Conservation (phyloP, 2,329 filamentous ascomycete species). For the Sordariomycetes sp. region DNA sequence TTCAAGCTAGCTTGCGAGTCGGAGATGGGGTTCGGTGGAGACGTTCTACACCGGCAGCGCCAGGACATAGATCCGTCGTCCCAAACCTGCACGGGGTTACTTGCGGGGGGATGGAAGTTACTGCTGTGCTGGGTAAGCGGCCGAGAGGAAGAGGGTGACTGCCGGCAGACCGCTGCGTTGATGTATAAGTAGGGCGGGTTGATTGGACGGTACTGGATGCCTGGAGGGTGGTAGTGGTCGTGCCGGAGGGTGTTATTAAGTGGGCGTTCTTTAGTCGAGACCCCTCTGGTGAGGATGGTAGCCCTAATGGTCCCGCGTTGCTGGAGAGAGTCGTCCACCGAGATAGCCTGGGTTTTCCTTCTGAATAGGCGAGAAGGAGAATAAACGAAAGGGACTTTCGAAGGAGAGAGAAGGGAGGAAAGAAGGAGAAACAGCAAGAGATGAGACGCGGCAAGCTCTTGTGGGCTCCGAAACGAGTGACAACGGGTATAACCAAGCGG, state of each 20-base stretch:
- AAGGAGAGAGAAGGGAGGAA: not conserved
- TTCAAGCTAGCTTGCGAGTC: not conserved
- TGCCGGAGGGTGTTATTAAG: constrained; percentile 2
- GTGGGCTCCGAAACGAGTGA: not conserved
- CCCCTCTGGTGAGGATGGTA: not conserved
- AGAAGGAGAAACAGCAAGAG: not conserved
- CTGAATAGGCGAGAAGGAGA: not conserved
- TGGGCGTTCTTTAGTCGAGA: not conserved
- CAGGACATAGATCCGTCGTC: constrained; percentile 1
- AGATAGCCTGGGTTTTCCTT: not conserved
- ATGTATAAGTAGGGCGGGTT: constrained; percentile 2
- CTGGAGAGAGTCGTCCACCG: not conserved
- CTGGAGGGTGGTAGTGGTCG: constrained; percentile 1
- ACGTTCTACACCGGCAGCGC: not conserved
- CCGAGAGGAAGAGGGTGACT: not conserved
- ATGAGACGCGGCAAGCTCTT: not conserved
- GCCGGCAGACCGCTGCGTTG: not conserved
- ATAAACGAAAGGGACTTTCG: not conserved
- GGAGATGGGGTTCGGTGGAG: not conserved
- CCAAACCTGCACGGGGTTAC: not conserved
- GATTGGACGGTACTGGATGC: constrained; percentile 1
- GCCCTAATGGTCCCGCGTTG: not conserved
- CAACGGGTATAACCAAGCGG: not conserved
- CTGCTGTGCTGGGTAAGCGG: not conserved
- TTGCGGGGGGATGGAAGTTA: not conserved